Evolutionary conservation across 2,329 filamentous ascomycete species (phyloP).

Genomic region (Mycocentrospora acerina): DNA sequence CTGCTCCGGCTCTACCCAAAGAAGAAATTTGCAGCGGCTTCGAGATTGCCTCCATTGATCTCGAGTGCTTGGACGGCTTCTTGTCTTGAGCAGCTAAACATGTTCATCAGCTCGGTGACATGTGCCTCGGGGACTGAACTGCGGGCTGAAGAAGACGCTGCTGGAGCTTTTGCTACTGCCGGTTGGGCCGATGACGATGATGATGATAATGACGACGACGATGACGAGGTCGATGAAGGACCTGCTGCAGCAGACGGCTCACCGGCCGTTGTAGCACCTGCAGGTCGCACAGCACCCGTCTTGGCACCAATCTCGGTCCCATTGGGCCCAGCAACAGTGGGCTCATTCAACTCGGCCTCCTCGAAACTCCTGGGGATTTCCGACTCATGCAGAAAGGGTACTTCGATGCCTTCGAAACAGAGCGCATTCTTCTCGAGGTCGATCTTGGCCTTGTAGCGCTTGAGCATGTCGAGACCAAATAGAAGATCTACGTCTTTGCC

Average conservation of each 20-base stretch:
- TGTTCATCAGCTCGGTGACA: conserved; percentile 72
- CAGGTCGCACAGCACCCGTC: conserved; percentile 72
- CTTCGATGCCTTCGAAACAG: conserved; percentile 83
- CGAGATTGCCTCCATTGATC: conserved; percentile 81
- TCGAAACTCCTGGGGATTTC: conserved; percentile 87
- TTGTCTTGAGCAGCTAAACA: conserved; percentile 71
- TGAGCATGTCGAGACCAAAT: conserved; percentile 93
- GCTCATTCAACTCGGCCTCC: conserved; percentile 73
- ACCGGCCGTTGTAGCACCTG: conserved; percentile 41
- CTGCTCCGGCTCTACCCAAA: conserved; percentile 43
- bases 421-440: conserved; percentile 83
- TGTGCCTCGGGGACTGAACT: conserved; percentile 59
- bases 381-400: conserved; percentile 86
- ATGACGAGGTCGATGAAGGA: conserved; percentile 16
- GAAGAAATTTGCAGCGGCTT: conserved; percentile 81
- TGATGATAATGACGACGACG: conserved; percentile 14
- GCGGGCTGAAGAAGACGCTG: conserved; percentile 8
- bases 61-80: conserved; percentile 79
- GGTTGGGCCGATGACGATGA: conserved; percentile 5
- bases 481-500: conserved; percentile 94
- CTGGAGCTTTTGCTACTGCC: conserved; percentile 23
- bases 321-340: conserved; percentile 78
- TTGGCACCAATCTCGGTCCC: conserved; percentile 86
- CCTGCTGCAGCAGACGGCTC: conserved; percentile 20
- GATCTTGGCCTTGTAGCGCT: conserved; percentile 89